Evolutionary conservation across 495 filamentous ascomycete genomes (phyloP).

Genomic region (Venustampulla echinocandica): DNA sequence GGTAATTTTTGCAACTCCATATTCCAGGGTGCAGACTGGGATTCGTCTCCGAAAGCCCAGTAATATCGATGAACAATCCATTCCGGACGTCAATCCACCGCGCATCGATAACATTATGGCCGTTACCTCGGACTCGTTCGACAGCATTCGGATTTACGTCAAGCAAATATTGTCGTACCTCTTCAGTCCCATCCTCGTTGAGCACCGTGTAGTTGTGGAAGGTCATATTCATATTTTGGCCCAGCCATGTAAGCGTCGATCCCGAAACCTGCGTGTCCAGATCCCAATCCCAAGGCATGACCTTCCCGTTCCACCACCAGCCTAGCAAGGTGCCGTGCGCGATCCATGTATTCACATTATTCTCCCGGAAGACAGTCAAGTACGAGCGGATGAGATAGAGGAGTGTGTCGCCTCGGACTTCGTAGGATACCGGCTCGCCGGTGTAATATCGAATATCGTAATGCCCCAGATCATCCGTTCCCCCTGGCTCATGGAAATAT

Average conservation of each 20-base stretch:
- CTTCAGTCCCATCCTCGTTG: constrained; percentile 22
- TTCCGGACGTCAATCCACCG: constrained; percentile 72
- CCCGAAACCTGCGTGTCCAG: constrained; percentile 73
- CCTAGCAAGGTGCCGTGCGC: constrained; percentile 80
- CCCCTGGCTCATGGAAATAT: constrained; percentile 45
- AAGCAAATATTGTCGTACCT: constrained; percentile 54
- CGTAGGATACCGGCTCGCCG: constrained; percentile 46
- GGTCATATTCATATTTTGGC: constrained; percentile 55
- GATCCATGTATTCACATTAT: constrained; percentile 74
- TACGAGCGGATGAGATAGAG: constrained; percentile 66
- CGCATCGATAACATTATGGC: constrained; percentile 76
- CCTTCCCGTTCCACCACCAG: constrained; percentile 86
- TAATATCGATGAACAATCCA: constrained; percentile 83
- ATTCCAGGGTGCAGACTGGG: constrained; percentile 47
- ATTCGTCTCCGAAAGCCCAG: constrained; percentile 64
- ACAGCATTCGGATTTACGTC: constrained; percentile 68
- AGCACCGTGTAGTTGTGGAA: constrained; percentile 45
- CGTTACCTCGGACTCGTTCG: constrained; percentile 51
- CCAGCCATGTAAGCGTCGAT: constrained; percentile 53
- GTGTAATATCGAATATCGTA: constrained; percentile 67
- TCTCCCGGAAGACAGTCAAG: constrained; percentile 52
- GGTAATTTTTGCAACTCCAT: constrained; percentile 79
- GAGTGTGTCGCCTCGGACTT: constrained; percentile 53
- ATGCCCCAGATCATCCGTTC: constrained; percentile 48
- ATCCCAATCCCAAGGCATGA: constrained; percentile 85